Conservation (phyloP, 441 rosid genomes). For the Croton setiger region DNA sequence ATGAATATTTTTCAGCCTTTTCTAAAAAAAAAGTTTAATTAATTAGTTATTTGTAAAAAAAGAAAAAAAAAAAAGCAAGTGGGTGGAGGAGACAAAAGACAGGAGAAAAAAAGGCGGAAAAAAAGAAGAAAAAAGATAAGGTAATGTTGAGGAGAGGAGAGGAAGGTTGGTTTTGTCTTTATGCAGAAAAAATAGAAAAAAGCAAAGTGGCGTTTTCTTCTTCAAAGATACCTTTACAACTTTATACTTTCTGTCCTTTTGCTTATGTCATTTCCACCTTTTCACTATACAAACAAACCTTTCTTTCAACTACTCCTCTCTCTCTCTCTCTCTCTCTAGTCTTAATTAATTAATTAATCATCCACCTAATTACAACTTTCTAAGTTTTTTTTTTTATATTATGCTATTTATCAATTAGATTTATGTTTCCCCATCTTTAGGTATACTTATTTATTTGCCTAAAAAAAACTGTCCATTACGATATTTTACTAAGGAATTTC, state of each 20-base stretch:
- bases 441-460: no score
- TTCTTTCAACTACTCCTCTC: slow-evolving; percentile 39
- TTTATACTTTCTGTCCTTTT: slow-evolving; percentile 23
- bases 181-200: slow-evolving; percentile 6
- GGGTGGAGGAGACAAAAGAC: neutral
- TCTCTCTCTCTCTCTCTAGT: neutral
- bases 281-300: slow-evolving; percentile 38
- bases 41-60: no score
- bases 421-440: no score
- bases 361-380: no score
- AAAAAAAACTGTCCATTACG: no score
- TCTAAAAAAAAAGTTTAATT: no score
- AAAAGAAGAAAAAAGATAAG: neutral
- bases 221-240: slow-evolving; percentile 15
- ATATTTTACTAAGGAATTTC: no score
- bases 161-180: slow-evolving; percentile 14
- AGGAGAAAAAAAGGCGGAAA: neutral
- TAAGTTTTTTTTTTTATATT: no score
- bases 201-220: slow-evolving; percentile 17
- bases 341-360: no score
- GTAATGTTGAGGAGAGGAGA: slow-evolving; percentile 14
- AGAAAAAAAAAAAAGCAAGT: no score
- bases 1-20: no score
- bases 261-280: slow-evolving; percentile 31
- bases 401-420: no score